These are phyloP conservation scores for Pestalotiopsis sp. DNA, from an alignment of 2,329 filamentous ascomycete genomes.

Conservation along the genomic window DNA sequence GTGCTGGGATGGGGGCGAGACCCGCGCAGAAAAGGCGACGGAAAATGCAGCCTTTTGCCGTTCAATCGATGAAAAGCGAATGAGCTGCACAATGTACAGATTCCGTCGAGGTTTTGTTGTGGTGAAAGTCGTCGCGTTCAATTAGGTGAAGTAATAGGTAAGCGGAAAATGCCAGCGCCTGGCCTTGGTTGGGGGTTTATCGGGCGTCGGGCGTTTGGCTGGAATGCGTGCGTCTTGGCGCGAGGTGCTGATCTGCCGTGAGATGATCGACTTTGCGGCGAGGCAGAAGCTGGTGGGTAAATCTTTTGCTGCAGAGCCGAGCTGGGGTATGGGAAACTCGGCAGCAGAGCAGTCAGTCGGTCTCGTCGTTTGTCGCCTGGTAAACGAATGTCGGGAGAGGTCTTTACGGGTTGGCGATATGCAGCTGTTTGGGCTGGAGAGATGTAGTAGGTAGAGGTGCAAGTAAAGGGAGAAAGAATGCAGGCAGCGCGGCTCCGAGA, in stretches of 20 bases:
- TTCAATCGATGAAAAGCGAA: background rate
- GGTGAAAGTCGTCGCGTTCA: background rate
- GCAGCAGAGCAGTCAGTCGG: background rate
- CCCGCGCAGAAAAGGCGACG: background rate
- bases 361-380: background rate
- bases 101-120: background rate
- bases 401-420: background rate
- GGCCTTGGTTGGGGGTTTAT: background rate
- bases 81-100: background rate
- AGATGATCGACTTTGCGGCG: background rate
- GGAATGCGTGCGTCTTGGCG: conserved; percentile 6
- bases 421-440: background rate
- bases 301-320: background rate
- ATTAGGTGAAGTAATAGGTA: background rate
- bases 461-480: background rate
- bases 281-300: background rate
- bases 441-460: background rate
- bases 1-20: background rate
- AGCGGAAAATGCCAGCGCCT: background rate
- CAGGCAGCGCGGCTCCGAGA: background rate
- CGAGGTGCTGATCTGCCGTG: background rate
- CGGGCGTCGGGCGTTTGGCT: background rate
- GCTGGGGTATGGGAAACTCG: background rate
- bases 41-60: background rate
- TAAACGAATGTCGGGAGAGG: conserved; percentile 8